Base-by-base conservation (phyloP, 257 asterid species). In the Prunella vulgaris region DNA sequence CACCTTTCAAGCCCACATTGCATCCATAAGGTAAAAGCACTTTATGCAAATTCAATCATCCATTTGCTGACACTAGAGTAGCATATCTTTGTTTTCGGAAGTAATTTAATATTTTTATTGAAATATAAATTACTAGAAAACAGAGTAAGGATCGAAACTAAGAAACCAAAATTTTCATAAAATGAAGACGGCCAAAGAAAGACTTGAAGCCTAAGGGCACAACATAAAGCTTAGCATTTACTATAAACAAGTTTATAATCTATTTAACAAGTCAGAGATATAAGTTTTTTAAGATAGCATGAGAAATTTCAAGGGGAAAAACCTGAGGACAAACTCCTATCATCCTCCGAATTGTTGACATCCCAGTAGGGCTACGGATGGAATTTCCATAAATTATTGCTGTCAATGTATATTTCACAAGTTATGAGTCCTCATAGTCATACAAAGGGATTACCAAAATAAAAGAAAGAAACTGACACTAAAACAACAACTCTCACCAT, bases 241-340 rank as follows among this genome's bases (percentile, higher is more conserved):
- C 65, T 20, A 33, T 14, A 13, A 48, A 48, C 5, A 48, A n/a
- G 10, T 24, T 9, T 20, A 52, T 20, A 49, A 54, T 58, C 10
- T 51, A 20, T 61, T 68, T 46, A 42, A 57, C 52, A 40, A 40
- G 58, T 57, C 40, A 49, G 40, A 76, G 46, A 54, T 42, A 65
- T 0, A 71, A 32, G 53, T 51, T 17, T 44, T 53, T 10, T 53
- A 38, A 57, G 63, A 64, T 10, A 64, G 44, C 35, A 65, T 38
- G 33, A 74, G 60, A 74, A 68, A 63, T 14, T 51, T 65, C 35
- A 57, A 46, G 60, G 44, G 57, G 37, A 81, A 64, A 68, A 66
- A 83, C 99, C 92, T 93, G 99, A 35, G 99, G 96, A 74, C 99
- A 93, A 82, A 93, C 97, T 70, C 99, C 99, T 56, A 88, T 90